phyloP scores from a whole-genome alignment of 441 rosid genomes.

The Jatropha multifida region DNA sequence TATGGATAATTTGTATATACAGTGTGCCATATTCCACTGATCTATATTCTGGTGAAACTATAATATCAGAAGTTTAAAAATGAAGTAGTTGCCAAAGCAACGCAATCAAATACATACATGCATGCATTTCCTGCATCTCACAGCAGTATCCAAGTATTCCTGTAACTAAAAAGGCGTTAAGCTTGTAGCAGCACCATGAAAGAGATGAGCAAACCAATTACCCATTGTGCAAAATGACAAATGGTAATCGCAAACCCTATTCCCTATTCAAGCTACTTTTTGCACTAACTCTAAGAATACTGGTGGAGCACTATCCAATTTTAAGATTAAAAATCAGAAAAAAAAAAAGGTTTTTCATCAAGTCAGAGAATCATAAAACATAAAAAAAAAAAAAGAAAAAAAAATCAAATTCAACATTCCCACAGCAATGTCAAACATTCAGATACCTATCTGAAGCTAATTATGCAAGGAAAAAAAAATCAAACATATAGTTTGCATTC shows the following conservation, averaged over 20 bases:
- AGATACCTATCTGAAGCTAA: constrained; percentile 21
- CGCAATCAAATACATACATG: not conserved
- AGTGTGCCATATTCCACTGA: not conserved
- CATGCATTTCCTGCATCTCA: not conserved
- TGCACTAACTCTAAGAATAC: not conserved
- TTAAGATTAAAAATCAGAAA: not conserved
- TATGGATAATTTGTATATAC: not conserved
- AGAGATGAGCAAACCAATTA: constrained; percentile 1
- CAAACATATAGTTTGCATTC: constrained; percentile 16
- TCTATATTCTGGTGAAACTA: not conserved
- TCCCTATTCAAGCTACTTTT: not conserved
- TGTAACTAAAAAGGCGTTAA: not conserved
- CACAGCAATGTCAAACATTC: not conserved
- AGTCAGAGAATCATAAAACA: not conserved
- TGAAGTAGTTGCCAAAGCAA: not conserved
- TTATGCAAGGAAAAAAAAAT: constrained; percentile 7
- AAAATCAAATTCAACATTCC: not conserved
- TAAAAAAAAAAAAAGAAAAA: not conserved
- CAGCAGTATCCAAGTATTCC: not conserved
- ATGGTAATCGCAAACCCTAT: not conserved
- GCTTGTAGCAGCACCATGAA: not conserved
- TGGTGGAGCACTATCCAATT: not conserved
- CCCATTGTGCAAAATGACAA: not conserved
- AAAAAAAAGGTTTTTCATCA: not conserved
- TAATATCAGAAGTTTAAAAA: not conserved